A percentile compares a stretch with the other conserved stretches of the same genome.
Conservation (phyloP, 352 stramenopile species). For the Hyaloperonospora brassicae region DNA sequence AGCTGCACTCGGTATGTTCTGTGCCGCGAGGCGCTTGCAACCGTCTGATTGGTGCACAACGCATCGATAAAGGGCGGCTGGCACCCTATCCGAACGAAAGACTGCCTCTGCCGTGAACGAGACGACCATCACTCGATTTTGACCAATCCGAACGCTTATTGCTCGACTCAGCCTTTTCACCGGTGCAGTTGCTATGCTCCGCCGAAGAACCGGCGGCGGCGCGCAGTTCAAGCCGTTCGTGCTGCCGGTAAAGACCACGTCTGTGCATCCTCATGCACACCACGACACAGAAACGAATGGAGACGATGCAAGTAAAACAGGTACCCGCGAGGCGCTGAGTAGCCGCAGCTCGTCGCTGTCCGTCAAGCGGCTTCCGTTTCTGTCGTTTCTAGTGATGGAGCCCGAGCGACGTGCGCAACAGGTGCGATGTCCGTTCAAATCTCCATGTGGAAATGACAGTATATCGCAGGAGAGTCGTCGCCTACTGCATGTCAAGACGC, state of each 20-base stretch:
- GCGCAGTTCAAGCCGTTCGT: conserved; percentile 76
- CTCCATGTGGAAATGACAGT: conserved; percentile 45
- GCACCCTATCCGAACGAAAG: conserved; percentile 7
- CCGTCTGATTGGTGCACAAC: conserved; percentile 3
- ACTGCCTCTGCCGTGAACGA: neutral
- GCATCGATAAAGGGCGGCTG: neutral
- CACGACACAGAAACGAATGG: too few relatives aligned
- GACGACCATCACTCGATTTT: conserved; percentile 2
- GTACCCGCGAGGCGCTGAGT: conserved; percentile 6
- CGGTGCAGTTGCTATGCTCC: conserved; percentile 30
- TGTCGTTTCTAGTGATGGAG: conserved; percentile 74
- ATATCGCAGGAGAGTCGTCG: conserved; percentile 71
- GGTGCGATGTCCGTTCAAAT: conserved; percentile 70
- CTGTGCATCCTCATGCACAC: conserved; percentile 1
- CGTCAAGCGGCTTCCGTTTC: conserved; percentile 73
- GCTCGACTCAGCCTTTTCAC: conserved; percentile 1
- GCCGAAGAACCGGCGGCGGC: conserved; percentile 19
- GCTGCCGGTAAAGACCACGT: conserved; percentile 42
- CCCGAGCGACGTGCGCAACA: conserved; percentile 43
- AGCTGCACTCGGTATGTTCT: too few relatives aligned
- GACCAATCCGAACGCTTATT: conserved; percentile 5
- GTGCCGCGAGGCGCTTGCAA: neutral
- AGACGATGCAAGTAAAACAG: conserved; percentile 13
- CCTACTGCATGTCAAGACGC: conserved; percentile 72
- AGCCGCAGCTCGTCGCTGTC: conserved; percentile 33